Base-by-base conservation (phyloP, 1,284 basidiomycete genomes). In the Fomitiporia mediterranea region DNA sequence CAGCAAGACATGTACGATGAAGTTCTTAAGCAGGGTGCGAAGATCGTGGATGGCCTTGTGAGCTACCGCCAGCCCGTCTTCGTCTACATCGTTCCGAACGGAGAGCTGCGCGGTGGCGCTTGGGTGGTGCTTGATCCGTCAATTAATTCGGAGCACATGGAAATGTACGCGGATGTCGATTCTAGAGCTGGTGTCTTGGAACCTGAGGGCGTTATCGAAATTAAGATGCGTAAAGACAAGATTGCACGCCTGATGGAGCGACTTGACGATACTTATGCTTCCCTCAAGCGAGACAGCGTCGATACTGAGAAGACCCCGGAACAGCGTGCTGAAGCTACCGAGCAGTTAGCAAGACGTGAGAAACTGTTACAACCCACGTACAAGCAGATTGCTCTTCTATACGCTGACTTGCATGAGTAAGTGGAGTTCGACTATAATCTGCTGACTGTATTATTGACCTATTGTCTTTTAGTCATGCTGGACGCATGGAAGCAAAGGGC, bases 71-170 rank as follows among this genome's bases (percentile, higher is more conserved):
- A 97, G 67, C 97, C 97, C n/a, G 90, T 98, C 62, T 98, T 98
- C 69, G 92, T 99, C 58, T 98, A 99, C 77, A 95, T 99, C 61
- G 89, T 98, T 8, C 97, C 97, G 32, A 97, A 98, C 66, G 97
- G 96, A 64, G 97, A 99, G 73, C 84, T 99, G 48, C 94, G 97
- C 69, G 97, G 97, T 70, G 97, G 97, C 69, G 97, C 97, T 42
- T 99, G 96, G 95, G 97, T 99, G 63, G 97, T 99, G 4, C 83
- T 99, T 56, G 97, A 99, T 73, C 94, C 96, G 27, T 92, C 93
- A 21, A 99, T 99, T 76, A 94, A 96, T 72, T 80, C 90, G 3
- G 89, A 94, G 67, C 90, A 97, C 75, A 99, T 99, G 94, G 91
- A 98, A 75, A 98, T 98, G 94, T 97, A 93, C 70, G 96, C 96